Evolutionary conservation across 805 yeast species (phyloP), one percentile per base, ranked within the genome.

Genomic region (Starmerella khaoyaiensis): DNA sequence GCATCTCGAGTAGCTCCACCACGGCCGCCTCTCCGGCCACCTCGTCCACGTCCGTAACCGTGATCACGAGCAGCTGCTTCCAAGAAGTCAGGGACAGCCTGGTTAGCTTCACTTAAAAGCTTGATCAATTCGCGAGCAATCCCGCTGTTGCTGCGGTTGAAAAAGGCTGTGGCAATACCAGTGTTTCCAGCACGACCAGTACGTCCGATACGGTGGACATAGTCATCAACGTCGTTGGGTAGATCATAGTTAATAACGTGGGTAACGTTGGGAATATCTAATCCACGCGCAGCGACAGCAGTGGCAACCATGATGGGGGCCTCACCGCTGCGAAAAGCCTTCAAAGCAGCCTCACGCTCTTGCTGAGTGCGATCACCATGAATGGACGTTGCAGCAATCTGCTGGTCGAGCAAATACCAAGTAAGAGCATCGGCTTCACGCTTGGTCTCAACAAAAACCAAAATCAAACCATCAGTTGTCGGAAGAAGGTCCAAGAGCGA

Each of bases 161-260:
- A 82, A 70, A 90, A 90, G 35, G 99, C 94, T 50, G 96, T 86
- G 49, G 99, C 96, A 54, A 81, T 71, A 80, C 99, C 99, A 46
- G 79, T 76, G 69, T 90, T 90, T 73, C 98, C 98, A 56, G 99
- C 99, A 76, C 99, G 90, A 67, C 98, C 99, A 58, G 99, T 90
- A 76, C 98, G 87, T 74, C 98, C 98, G 60, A 90, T 90, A 70
- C 98, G 81, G 70, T 90, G 98, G 42, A 90, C 98, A 60, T 90
- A 90, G 65, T 90, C 98, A 63, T 90, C 98, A 56, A 90, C 80
- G 63, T 90, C 97, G 59, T 79, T 69, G 61, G 98, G 98, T 61
- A 90, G 71, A 61, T 90, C 98, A 62, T 79, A 90, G 74, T 90
- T 90, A 65, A 90, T 79, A 57, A 90, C 98, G 60, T 87, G 97